Percentiles rank a stretch among this genome's conserved stretches.
Conservation (phyloP, 768 basidiomycete species). For the Heimioporus sp. region DNA sequence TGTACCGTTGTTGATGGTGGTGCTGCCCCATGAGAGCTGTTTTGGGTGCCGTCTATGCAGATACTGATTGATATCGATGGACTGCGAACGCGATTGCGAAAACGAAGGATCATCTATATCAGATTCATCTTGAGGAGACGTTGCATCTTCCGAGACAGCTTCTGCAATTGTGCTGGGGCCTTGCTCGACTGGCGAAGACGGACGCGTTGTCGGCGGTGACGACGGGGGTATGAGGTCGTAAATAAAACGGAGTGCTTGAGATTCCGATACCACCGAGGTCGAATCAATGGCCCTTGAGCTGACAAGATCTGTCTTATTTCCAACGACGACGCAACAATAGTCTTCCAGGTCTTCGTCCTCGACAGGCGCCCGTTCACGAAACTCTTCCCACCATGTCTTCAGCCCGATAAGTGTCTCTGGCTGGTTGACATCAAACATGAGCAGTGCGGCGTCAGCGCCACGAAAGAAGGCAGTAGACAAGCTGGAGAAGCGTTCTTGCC, state of each 20-base stretch:
- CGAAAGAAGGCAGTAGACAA: conserved; percentile 83
- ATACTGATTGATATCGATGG: conserved; percentile 27
- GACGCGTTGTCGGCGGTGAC: conserved; percentile 1
- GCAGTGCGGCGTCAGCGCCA: conserved; percentile 76
- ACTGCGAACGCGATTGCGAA: conserved; percentile 15
- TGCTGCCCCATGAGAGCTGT: conserved; percentile 47
- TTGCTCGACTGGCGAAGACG: conserved; percentile 10
- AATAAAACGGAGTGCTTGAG: conserved; percentile 53
- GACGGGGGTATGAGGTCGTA: conserved; percentile 52
- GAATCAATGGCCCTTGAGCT: conserved; percentile 8
- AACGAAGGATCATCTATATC: conserved; percentile 22
- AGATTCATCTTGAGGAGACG: not conserved
- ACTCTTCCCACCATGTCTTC: conserved; percentile 78
- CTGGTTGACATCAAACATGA: conserved; percentile 78
- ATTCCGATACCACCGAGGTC: conserved; percentile 31
- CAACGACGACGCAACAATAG: conserved; percentile 71
- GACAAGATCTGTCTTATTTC: conserved; percentile 74
- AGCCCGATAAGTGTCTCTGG: conserved; percentile 59
- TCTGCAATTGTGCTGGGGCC: conserved; percentile 12
- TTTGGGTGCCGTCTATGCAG: conserved; percentile 33
- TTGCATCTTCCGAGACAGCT: conserved; percentile 12
- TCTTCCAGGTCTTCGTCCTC: conserved; percentile 57
- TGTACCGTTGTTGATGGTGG: conserved; percentile 45
- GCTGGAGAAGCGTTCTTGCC: conserved; percentile 85
- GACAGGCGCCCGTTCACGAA: conserved; percentile 64